Evolutionary conservation across 441 rosid species (phyloP), one percentile per base, ranked within the genome.

Genomic region (Erodium moschatum): DNA sequence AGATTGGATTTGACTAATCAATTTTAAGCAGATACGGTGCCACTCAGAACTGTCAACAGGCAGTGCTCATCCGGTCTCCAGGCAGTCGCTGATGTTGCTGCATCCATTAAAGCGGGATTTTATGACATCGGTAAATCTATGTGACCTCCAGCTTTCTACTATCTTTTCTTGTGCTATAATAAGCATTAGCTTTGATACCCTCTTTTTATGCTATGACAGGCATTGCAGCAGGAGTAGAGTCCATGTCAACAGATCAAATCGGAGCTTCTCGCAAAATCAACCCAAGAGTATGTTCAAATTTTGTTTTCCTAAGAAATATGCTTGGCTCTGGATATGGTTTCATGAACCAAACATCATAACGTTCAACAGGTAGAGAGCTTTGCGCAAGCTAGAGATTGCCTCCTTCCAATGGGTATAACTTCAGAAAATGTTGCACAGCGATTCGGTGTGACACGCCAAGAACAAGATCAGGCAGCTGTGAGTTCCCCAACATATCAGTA

Each of bases 21-120:
- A 29, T 65, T 74, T 21, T 76, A 91, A 76, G 56, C 80, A 87
- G 99, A 94, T 33, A 89, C 94, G 12, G 97, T 94, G 72, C 88
- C 99, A 0, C 33, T 91, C 70, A 88, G 94, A 76, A 94, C 97
- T 67, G 99, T 94, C 75, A 94, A 94, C 73, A 85, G 97, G 81
- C 99, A 91, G 72, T 94, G 99, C 67, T 88, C 99, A 2, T 94
- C 99, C 68, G 99, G 99, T 71, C 96, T 94, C 81, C 97, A 94
- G 78, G 99, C 99, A 15, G 97, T 94, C 81, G 99, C 97, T 73
- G 99, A 94, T 46, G 99, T 94, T 16, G 99, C 97, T 21, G 97
- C 99, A 24, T 89, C 96, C 70, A 91, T 94, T 15, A 91, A 83
- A 84, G 97, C 97, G 29, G 99, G 99, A 64, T 94, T 87, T 78